phyloP scores from a whole-genome alignment of 73 alveolate species.

The Paramecium pentaurelia region DNA sequence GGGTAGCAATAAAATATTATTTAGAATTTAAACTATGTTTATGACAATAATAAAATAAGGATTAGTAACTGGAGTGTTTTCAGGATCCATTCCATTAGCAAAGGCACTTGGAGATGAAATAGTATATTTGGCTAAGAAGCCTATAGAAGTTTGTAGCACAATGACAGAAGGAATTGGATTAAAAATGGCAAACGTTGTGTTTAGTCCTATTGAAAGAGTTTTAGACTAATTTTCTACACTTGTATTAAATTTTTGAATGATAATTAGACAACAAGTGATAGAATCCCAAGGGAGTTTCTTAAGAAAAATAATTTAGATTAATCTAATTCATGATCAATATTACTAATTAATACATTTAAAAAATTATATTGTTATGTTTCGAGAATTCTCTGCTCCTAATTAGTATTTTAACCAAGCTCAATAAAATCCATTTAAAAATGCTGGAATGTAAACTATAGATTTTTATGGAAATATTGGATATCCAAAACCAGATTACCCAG shows the following conservation, averaged over 20 bases:
- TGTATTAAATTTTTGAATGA: background rate
- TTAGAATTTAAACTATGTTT: background rate
- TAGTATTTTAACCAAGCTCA: background rate
- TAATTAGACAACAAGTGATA: background rate
- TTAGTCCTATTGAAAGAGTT: background rate
- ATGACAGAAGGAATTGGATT: constrained; percentile 19
- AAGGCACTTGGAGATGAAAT: background rate
- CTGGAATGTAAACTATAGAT: background rate
- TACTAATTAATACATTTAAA: background rate
- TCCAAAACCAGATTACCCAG: constrained; percentile 18
- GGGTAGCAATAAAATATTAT: background rate
- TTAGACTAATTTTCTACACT: background rate
- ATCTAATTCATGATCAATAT: background rate
- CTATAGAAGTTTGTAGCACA: background rate
- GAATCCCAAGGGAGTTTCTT: background rate
- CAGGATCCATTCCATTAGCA: constrained; percentile 1
- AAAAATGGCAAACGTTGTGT: background rate
- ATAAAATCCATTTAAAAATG: background rate
- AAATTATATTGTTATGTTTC: background rate
- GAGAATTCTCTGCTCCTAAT: background rate
- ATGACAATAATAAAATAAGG: background rate
- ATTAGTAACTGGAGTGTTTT: background rate
- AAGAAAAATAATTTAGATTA: background rate
- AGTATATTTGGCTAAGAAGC: background rate
- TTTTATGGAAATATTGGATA: background rate